Evolutionary conservation across 2,329 filamentous ascomycete species (phyloP), one percentile per base, ranked within the genome.

Genomic region (Exophiala sp.): DNA sequence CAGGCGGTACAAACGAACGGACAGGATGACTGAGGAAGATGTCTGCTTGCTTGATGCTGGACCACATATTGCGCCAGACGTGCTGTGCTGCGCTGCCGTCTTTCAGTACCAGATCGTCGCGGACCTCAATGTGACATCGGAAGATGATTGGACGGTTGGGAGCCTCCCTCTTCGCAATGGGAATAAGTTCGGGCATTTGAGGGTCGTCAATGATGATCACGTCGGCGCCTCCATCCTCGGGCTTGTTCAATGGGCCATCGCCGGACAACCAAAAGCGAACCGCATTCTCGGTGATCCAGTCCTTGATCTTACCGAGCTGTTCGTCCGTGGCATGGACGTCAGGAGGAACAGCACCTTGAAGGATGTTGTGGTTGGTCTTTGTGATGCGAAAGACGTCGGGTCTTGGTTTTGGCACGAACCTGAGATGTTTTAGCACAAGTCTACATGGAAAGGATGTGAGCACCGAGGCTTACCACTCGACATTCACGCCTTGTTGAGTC

Each of bases 311-410:
- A 1, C 73, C 68, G 63, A 85, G 83, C 53, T 88, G 81, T 2
- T 86, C 79, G 1, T 75, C 62, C 0, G 78, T 82, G 32, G 92
- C 76, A n/a, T 82, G 79, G 62, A 88, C 80, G 2, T 81, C 79
- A 0, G 83, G 80, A 21, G 78, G 75, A 38, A 84, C 83, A 39
- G 91, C 88, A 7, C 88, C 89, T 71, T 94, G 89, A 2, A 94
- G 82, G 60, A 92, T 91, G 71, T 94, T 94, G 80, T 94, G 89
- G 63, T 91, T 87, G 61, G 87, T 91, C 73, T 94, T 94, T 62
- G 89, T 94, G 69, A 89, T 86, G 47, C 88, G 80, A 71, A 94
- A 94, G 9, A 92, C 84, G 12, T 87, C 85, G 2, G 87, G 87
- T 47, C 86, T 84, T 18, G 89, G 88, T 68, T 89, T 90, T 5